Evolutionary conservation across 2,329 filamentous ascomycete species (phyloP).

Genomic region (Colletotrichum sp.): DNA sequence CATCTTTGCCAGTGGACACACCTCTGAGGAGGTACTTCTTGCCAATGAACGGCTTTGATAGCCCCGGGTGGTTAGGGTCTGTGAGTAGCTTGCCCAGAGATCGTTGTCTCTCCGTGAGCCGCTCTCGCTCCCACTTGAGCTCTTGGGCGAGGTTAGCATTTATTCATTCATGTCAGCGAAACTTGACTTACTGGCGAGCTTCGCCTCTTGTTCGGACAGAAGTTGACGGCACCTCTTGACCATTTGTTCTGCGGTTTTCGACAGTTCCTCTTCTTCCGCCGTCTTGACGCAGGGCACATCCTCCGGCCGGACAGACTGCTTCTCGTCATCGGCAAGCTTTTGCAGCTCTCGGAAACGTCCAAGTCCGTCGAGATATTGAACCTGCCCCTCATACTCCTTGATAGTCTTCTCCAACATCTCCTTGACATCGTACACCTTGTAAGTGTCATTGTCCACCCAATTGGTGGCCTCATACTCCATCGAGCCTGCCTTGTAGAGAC

Average conservation of each 20-base stretch:
- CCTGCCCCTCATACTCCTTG: slow-evolving; percentile 22
- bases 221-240: slow-evolving; percentile 35
- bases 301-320: slow-evolving; percentile 42
- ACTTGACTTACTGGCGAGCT: slow-evolving; percentile 38
- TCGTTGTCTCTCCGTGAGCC: slow-evolving; percentile 38
- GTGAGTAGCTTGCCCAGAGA: slow-evolving; percentile 45
- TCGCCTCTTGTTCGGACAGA: slow-evolving; percentile 37
- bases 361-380: slow-evolving; percentile 39
- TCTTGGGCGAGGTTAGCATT: slow-evolving; percentile 30
- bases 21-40: slow-evolving; percentile 57
- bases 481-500: slow-evolving; percentile 21
- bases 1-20: slow-evolving; percentile 49
- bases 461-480: slow-evolving; percentile 25
- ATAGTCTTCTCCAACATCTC: slow-evolving; percentile 33
- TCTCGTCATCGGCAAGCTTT: slow-evolving; percentile 40
- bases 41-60: slow-evolving; percentile 42
- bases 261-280: slow-evolving; percentile 33
- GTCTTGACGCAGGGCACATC: slow-evolving; percentile 41
- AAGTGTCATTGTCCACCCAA: slow-evolving; percentile 20
- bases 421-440: slow-evolving; percentile 30
- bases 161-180: no score
- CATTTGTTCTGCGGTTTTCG: slow-evolving; percentile 36
- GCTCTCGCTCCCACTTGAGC: slow-evolving; percentile 33
- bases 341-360: slow-evolving; percentile 41
- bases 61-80: slow-evolving; percentile 39